Evolutionary conservation across 148 eudicot species (phyloP).

Genomic region (Nepenthes gracilis): DNA sequence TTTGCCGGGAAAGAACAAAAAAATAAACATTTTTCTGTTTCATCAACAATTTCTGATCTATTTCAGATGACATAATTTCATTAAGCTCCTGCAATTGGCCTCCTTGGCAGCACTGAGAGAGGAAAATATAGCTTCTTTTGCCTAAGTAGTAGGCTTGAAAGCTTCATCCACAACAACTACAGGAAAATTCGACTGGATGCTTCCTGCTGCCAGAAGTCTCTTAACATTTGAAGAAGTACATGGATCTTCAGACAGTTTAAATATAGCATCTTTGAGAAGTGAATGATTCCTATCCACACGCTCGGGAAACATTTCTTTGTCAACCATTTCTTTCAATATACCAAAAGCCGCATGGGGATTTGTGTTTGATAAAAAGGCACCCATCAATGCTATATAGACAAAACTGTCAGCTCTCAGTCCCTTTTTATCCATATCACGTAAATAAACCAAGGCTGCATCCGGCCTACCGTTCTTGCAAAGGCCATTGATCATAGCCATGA

Average conservation of each 20-base stretch:
- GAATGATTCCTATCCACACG: constrained; percentile 32
- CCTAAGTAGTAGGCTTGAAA: neutral
- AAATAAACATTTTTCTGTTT: too few relatives aligned
- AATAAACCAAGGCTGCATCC: constrained; percentile 39
- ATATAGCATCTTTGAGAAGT: constrained; percentile 32
- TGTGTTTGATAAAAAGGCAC: constrained; percentile 32
- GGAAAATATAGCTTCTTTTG: neutral
- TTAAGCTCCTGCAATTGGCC: neutral
- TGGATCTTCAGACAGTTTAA: constrained; percentile 34
- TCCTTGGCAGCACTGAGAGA: neutral
- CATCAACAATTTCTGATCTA: too few relatives aligned
- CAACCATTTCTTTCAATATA: constrained; percentile 44
- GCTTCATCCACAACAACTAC: constrained; percentile 6
- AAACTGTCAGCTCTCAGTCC: constrained; percentile 42
- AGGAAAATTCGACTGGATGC: constrained; percentile 19
- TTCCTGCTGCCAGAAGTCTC: constrained; percentile 28
- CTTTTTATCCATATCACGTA: constrained; percentile 56
- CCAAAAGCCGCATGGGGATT: constrained; percentile 38
- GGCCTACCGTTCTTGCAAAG: constrained; percentile 68
- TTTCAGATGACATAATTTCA: neutral
- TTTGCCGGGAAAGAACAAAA: too few relatives aligned
- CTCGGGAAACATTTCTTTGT: constrained; percentile 21
- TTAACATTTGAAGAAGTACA: constrained; percentile 23
- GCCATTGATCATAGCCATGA: constrained; percentile 70
- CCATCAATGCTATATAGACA: constrained; percentile 34